phyloP scores from a whole-genome alignment of 257 asterid species.

The Plectranthus barbatus region DNA sequence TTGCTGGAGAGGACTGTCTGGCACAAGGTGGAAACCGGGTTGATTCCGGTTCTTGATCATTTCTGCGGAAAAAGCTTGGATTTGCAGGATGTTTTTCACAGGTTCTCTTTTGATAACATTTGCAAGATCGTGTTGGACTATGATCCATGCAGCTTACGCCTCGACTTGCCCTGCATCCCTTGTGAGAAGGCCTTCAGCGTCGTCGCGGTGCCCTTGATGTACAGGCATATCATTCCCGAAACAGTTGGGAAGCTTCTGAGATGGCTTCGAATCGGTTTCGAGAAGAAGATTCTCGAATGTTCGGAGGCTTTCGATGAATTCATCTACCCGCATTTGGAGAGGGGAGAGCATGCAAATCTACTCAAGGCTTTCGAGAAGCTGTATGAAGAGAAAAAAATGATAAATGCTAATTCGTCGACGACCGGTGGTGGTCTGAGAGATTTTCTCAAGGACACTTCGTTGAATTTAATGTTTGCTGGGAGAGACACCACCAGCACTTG shows the following conservation, averaged over 20 bases:
- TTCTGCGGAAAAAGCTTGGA: constrained; percentile 12
- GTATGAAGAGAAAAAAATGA: not conserved
- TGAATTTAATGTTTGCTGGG: constrained; percentile 21
- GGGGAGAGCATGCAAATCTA: not conserved
- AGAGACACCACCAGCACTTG: constrained; percentile 25
- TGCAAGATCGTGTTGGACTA: too few relatives aligned
- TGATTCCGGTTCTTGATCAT: constrained; percentile 29
- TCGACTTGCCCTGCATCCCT: too few relatives aligned
- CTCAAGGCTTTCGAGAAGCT: constrained; percentile 7
- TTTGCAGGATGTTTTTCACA: constrained; percentile 15
- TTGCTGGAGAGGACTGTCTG: constrained; percentile 12
- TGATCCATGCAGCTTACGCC: too few relatives aligned
- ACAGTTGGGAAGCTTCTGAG: too few relatives aligned
- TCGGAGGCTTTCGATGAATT: too few relatives aligned
- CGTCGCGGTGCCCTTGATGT: too few relatives aligned
- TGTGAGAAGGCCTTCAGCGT: too few relatives aligned
- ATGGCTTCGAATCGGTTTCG: too few relatives aligned
- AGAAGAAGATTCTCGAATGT: too few relatives aligned
- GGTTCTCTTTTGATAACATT: too few relatives aligned
- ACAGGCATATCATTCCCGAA: too few relatives aligned
- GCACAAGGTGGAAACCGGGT: constrained; percentile 28
- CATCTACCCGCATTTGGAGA: too few relatives aligned
- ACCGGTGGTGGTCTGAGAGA: not conserved
- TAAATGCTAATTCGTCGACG: not conserved
- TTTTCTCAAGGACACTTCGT: constrained; percentile 22